These are phyloP conservation scores for Solanum pinnatisectum DNA, from an alignment of 257 asterid genomes.

Conservation along the genomic window DNA sequence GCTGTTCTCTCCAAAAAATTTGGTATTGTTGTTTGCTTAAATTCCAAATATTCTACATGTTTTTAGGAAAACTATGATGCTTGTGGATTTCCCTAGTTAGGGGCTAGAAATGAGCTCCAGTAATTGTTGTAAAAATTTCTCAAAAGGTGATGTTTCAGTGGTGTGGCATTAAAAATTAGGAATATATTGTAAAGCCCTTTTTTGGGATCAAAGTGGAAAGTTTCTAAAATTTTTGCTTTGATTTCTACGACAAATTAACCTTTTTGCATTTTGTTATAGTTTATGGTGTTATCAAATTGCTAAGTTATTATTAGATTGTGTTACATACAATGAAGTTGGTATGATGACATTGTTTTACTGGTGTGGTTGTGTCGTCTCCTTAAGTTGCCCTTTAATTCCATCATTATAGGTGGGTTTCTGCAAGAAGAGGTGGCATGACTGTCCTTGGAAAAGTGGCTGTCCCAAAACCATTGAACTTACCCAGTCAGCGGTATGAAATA, in stretches of 20 bases:
- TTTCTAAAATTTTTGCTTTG: not conserved
- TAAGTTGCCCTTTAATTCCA: not conserved
- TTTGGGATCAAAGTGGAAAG: not conserved
- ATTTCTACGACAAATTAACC: not conserved
- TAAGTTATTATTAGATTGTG: not conserved
- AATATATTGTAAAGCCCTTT: not conserved
- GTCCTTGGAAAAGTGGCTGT: conserved; percentile 91
- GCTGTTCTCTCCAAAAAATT: not conserved
- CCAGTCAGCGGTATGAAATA: conserved; percentile 73
- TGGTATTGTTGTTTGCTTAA: not conserved
- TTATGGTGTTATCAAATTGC: not conserved
- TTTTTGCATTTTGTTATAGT: not conserved
- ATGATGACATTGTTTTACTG: not conserved
- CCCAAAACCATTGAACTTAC: conserved; percentile 95
- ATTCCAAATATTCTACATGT: not conserved
- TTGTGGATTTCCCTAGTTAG: not conserved
- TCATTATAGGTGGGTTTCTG: conserved; percentile 65
- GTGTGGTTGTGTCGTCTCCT: not conserved
- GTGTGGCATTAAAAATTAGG: not conserved
- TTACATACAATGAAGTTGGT: not conserved
- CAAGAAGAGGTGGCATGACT: conserved; percentile 92
- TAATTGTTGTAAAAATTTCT: not conserved
- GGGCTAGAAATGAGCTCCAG: not conserved
- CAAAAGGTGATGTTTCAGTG: not conserved
- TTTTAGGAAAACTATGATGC: not conserved